phyloP scores from a whole-genome alignment of 495 filamentous ascomycete species.

The Aspergillus panamensis region DNA sequence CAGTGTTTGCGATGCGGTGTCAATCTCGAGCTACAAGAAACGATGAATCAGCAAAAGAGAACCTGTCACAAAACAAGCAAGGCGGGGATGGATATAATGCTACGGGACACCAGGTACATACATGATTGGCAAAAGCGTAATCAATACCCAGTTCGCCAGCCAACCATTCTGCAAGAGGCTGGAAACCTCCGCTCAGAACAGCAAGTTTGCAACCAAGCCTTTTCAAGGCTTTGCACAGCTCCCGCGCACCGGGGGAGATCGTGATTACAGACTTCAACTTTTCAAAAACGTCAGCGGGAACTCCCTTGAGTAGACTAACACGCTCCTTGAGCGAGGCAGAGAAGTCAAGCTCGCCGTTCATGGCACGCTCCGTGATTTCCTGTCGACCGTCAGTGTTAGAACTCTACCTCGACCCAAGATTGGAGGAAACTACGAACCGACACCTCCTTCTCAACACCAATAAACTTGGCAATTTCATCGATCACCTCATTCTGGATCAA shows the following conservation, averaged over 20 bases:
- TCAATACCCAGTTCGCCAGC: slow-evolving; percentile 76
- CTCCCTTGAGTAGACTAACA: slow-evolving; percentile 73
- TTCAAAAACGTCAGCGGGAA: slow-evolving; percentile 76
- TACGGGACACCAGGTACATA: slow-evolving; percentile 28
- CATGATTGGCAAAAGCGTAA: slow-evolving; percentile 80
- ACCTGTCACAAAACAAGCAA: neutral
- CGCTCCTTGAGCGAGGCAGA: slow-evolving; percentile 73
- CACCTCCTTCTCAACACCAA: slow-evolving; percentile 68
- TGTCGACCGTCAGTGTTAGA: slow-evolving; percentile 20
- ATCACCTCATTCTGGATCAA: slow-evolving; percentile 96
- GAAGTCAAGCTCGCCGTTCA: slow-evolving; percentile 97
- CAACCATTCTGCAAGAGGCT: slow-evolving; percentile 82
- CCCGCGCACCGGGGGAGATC: slow-evolving; percentile 73
- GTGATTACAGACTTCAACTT: slow-evolving; percentile 67
- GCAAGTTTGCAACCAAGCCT: slow-evolving; percentile 76
- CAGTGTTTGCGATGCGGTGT: slow-evolving; percentile 59
- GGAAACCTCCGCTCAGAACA: slow-evolving; percentile 88
- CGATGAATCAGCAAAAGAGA: slow-evolving; percentile 9
- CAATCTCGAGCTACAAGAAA: slow-evolving; percentile 57
- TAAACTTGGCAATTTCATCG: slow-evolving; percentile 81
- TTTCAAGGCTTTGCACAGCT: slow-evolving; percentile 70
- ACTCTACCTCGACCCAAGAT: slow-evolving; percentile 29
- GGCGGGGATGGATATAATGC: neutral
- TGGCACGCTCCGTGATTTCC: slow-evolving; percentile 85
- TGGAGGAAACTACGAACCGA: slow-evolving; percentile 38